A percentile compares a stretch with the other conserved stretches of the same genome.
Evolutionary conservation across 192 early-diverging fungal genomes (phyloP).

Genomic region (Coemansia sp.): DNA sequence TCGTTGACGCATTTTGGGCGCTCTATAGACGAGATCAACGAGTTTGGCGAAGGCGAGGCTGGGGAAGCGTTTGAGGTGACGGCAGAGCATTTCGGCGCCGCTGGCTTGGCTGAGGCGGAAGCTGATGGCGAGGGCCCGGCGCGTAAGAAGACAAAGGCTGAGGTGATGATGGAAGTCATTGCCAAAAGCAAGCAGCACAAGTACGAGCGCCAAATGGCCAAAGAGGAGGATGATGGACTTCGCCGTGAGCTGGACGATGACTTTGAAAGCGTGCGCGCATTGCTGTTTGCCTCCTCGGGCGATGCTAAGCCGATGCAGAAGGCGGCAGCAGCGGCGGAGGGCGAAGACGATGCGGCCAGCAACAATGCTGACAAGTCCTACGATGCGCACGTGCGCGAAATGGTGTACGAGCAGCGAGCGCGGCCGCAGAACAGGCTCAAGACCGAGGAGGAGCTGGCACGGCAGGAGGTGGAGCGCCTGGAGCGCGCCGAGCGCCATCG

Average conservation of each 20-base stretch:
- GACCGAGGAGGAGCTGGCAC: constrained; percentile 90
- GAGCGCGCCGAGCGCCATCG: constrained; percentile 84
- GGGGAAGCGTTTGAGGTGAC: constrained; percentile 19
- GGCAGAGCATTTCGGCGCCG: constrained; percentile 48
- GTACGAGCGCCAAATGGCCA: constrained; percentile 84
- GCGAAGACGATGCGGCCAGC: constrained; percentile 15
- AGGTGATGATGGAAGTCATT: constrained; percentile 98
- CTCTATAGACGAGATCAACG: constrained; percentile 81
- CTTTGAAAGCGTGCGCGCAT: constrained; percentile 76
- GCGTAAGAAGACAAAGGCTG: constrained; percentile 82
- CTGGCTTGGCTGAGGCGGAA: background rate
- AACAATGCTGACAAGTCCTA: constrained; percentile 69
- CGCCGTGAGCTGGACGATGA: constrained; percentile 88
- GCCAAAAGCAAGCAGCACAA: constrained; percentile 97
- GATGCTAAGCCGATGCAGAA: constrained; percentile 32
- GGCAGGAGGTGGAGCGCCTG: constrained; percentile 82
- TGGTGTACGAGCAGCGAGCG: constrained; percentile 83
- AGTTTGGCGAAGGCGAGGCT: constrained; percentile 78
- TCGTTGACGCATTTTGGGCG: constrained; percentile 94
- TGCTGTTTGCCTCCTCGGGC: constrained; percentile 56
- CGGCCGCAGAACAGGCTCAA: constrained; percentile 89
- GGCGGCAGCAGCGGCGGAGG: constrained; percentile 13
- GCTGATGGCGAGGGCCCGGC: constrained; percentile 36
- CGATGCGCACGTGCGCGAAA: constrained; percentile 79
- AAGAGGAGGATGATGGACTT: constrained; percentile 83